Base-by-base conservation (phyloP, 2,329 filamentous ascomycete genomes). In the Diaporthe sp. region DNA sequence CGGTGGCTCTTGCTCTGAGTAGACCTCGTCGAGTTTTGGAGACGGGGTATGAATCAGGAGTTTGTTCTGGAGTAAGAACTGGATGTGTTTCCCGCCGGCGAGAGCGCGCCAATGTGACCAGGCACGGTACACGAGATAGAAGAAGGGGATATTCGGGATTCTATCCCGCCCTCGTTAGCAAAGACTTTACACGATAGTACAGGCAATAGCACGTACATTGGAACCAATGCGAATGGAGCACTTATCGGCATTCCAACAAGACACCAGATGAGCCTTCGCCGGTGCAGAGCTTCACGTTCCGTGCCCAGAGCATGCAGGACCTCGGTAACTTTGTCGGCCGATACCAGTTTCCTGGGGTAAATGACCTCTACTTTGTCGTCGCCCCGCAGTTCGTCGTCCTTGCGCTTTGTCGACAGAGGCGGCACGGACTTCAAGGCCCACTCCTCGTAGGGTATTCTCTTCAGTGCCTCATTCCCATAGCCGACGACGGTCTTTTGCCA, bases 351-450 rank as follows among this genome's bases (percentile, higher is more conserved):
- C 63, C 89, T 86, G 0, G 97, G 97, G 82, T 94, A 98, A 71
- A 95, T 86, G 42, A 98, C 89, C 79, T 95, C 91, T 77, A 95
- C 91, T 80, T 90, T 92, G 70, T 92, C 90, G 78, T 89, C 88
- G 51, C 90, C 91, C 71, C 91, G 84, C 31, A 92, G 81, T 79
- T 94, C 91, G 71, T 94, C 92, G 67, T 90, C 87, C 79, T 90
- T 89, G 75, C 92, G 89, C 79, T 91, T 90, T 75, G 91, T 87
- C 57, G 92, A 95, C 79, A 98, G 88, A 31, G 96, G 93, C 60
- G 97, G 97, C 71, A 99, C 93, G 49, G 95, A 98, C 86, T 98
- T 98, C 79, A 99, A 89, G 0, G 95, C 95, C 97, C 97, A 99
- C 92, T 99, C 97, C 85, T 98, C 94, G 83, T 94, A 98, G 3